Percentiles rank a stretch among this genome's conserved stretches.
Evolutionary conservation across 768 basidiomycete species (phyloP).

Genomic region (Phanerochaete sordida): DNA sequence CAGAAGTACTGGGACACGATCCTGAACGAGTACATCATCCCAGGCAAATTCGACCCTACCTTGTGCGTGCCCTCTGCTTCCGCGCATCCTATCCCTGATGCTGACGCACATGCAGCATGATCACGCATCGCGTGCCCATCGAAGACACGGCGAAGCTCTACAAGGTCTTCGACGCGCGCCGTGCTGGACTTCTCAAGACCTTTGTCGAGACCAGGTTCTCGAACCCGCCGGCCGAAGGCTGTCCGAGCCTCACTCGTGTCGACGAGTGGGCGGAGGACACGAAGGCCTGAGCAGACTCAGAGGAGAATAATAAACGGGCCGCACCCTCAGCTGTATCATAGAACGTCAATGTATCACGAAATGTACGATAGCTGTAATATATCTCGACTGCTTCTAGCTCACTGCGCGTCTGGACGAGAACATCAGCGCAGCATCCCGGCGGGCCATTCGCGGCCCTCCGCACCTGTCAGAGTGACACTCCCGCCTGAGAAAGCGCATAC

Average conservation of each 20-base stretch:
- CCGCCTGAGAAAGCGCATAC: too few species aligned
- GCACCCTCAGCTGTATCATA: too few species aligned
- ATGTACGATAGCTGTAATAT: too few species aligned
- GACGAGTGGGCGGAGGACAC: constrained; percentile 39
- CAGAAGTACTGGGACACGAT: constrained; percentile 74
- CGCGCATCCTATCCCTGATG: background rate
- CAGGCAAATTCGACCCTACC: constrained; percentile 62
- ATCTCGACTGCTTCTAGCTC: too few species aligned
- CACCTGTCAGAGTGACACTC: too few species aligned
- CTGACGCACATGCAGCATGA: constrained; percentile 30
- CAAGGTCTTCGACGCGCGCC: constrained; percentile 55
- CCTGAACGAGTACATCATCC: constrained; percentile 56
- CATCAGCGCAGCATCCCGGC: too few species aligned
- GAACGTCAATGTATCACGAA: too few species aligned
- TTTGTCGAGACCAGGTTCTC: constrained; percentile 68
- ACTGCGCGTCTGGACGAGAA: too few species aligned
- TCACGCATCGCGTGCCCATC: constrained; percentile 55
- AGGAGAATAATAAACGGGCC: too few species aligned
- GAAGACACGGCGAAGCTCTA: constrained; percentile 68
- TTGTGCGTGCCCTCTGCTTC: constrained; percentile 38
- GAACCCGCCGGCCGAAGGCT: constrained; percentile 41
- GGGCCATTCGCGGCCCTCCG: too few species aligned
- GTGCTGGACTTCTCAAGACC: constrained; percentile 60
- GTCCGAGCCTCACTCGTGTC: constrained; percentile 51
- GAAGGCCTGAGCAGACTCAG: background rate